Evolutionary conservation across 768 basidiomycete genomes (phyloP).

Genomic region (Pleurotus citrinopileatus): DNA sequence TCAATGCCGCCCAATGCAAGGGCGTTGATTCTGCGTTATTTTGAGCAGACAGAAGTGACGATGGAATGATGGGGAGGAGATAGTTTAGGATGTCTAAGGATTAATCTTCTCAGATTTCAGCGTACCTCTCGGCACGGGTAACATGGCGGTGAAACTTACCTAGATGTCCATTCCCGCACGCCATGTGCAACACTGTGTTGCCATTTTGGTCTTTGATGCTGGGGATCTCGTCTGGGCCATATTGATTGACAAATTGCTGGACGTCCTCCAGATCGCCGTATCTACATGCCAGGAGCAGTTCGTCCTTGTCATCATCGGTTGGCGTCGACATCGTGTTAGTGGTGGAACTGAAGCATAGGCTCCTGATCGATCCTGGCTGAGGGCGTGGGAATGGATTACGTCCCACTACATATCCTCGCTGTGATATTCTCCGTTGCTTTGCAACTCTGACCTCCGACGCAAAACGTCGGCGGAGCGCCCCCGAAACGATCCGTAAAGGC

Average conservation of each 20-base stretch:
- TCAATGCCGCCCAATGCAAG: constrained; percentile 90
- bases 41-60: constrained; percentile 53
- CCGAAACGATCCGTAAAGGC: constrained; percentile 1
- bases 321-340: constrained; percentile 22
- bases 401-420: not conserved
- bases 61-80: constrained; percentile 59
- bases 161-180: constrained; percentile 82
- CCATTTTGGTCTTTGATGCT: constrained; percentile 68
- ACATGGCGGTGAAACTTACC: constrained; percentile 40
- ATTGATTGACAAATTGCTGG: constrained; percentile 57
- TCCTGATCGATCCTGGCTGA: not conserved
- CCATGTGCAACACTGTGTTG: constrained; percentile 85
- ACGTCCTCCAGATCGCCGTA: constrained; percentile 88
- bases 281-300: constrained; percentile 78
- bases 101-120: constrained; percentile 45
- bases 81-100: constrained; percentile 70
- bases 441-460: constrained; percentile 1
- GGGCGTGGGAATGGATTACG: not conserved
- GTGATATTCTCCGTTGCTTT: not conserved
- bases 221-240: constrained; percentile 47
- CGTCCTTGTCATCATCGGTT: constrained; percentile 57
- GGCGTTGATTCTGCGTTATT: constrained; percentile 80
- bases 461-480: not conserved
- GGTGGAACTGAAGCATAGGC: constrained; percentile 1
- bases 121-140: not conserved